Base-by-base conservation (phyloP, 1,284 basidiomycete species). In the Tremellales sp. region DNA sequence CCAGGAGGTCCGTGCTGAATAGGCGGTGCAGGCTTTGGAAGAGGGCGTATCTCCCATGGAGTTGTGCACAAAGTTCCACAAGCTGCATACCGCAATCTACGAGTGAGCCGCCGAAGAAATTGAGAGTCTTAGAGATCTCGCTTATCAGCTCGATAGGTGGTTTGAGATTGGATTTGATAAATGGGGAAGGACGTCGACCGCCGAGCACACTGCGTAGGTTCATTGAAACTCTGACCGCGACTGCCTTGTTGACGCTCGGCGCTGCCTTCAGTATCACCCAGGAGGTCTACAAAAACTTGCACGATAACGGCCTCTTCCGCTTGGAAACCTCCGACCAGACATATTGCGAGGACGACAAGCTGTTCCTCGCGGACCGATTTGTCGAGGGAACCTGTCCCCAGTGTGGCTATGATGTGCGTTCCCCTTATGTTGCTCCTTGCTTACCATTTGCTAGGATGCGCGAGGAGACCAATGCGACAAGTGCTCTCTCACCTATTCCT, bases 391-490 rank as follows among this genome's bases (percentile, higher is more conserved):
- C 81, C 39, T 97, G 92, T 70, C 92, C 93, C 2, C 79, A 93
- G 71, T 97, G 93, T 68, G 79, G 79, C 45, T 89, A 84, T 55
- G 84, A 90, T 53, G 87, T 86, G 53, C 55, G 74, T 59, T n/a
- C n/a, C n/a, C n/a, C 26, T 43, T n/a, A 14, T 14, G 9, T 32
- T 33, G 14, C 7, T 22, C 9, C 16, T 25, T 25, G 6, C 7
- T 18, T 27, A 25, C 37, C 10, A 12, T 7, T 26, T 19, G 5
- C 24, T 28, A 90, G 85, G 94, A 97, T 59, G 95, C 94, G 31
- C 86, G 95, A 38, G 95, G 95, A 9, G 95, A 99, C 72, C 95
- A 99, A 77, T 99, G 95, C 73, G 95, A 99, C 72, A 80, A 84
- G 51, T 99, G 95, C 67, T 83, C 86, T 34, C 82, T 91, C 55